phyloP scores from a whole-genome alignment of 805 yeast species.

The Ogataea degrootiae region DNA sequence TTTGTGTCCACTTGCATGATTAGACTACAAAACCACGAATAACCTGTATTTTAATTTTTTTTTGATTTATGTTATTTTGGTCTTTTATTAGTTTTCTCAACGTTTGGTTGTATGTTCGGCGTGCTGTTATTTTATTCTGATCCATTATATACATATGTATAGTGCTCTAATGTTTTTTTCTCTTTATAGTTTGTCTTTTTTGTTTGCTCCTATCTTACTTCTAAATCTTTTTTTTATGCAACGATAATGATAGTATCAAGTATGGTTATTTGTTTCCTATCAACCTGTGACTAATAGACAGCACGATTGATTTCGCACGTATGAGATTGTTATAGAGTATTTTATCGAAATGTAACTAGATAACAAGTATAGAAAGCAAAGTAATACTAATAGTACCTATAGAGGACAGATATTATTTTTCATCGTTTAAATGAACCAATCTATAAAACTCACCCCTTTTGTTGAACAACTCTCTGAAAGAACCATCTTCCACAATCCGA shows the following conservation, averaged over 20 bases:
- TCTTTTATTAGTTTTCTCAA: background rate
- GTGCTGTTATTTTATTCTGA: no score
- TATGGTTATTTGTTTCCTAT: background rate
- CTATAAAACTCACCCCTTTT: constrained; percentile 7
- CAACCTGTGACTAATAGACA: no score
- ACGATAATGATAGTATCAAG: background rate
- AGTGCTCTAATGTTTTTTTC: background rate
- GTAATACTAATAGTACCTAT: background rate
- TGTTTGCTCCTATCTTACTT: background rate
- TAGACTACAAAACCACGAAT: background rate
- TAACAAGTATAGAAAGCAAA: background rate
- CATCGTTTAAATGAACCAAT: background rate
- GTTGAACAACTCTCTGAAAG: constrained; percentile 10
- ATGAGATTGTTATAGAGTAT: no score
- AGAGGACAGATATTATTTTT: background rate
- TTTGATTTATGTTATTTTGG: background rate
- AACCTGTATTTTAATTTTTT: background rate
- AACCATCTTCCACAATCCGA: constrained; percentile 41
- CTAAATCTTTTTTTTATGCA: background rate
- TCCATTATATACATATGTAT: no score
- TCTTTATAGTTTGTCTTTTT: background rate
- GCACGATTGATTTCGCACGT: no score
- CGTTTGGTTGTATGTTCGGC: no score
- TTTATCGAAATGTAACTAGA: no score
- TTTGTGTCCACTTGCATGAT: constrained; percentile 51